A percentile compares a stretch with the other conserved stretches of the same genome.
phyloP scores from a whole-genome alignment of 495 filamentous ascomycete genomes.

The Penicillium angulare region DNA sequence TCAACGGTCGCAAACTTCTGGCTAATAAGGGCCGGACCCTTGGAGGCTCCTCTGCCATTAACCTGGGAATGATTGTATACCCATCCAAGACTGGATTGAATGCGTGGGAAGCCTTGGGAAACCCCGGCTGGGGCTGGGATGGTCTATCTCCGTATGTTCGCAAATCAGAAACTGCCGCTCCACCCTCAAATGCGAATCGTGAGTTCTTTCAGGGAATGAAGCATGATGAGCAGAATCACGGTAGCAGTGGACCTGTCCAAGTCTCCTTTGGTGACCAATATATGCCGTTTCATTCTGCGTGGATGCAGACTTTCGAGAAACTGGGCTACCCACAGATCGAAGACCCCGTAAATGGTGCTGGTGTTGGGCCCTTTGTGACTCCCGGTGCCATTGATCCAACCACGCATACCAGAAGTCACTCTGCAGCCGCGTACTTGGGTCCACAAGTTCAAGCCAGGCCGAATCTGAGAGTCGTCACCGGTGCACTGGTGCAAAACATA shows the following conservation, averaged over 20 bases:
- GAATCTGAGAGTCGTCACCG: constrained; percentile 23
- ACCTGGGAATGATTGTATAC: constrained; percentile 30
- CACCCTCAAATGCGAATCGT: constrained; percentile 7
- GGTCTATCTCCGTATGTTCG: constrained; percentile 42
- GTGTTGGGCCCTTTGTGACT: constrained; percentile 15
- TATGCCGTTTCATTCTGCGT: constrained; percentile 19
- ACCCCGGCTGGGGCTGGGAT: constrained; percentile 52
- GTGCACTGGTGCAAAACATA: constrained; percentile 22
- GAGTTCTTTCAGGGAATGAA: constrained; percentile 11
- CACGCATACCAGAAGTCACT: constrained; percentile 38
- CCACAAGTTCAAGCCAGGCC: constrained; percentile 3
- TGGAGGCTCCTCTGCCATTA: constrained; percentile 57
- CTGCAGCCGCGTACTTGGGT: constrained; percentile 28
- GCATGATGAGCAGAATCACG: constrained; percentile 15
- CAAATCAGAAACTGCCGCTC: constrained; percentile 15
- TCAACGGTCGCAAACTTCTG: constrained; percentile 19
- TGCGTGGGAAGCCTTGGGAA: constrained; percentile 51
- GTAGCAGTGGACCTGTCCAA: constrained; percentile 22
- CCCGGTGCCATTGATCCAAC: constrained; percentile 12
- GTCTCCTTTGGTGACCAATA: constrained; percentile 24
- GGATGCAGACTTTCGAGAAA: constrained; percentile 21
- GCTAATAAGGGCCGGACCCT: constrained; percentile 49
- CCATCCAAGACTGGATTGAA: constrained; percentile 41
- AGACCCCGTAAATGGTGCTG: constrained; percentile 17
- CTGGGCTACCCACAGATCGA: constrained; percentile 18